phyloP scores from a whole-genome alignment of 306 rosid species.

The Hippophae gyantsensis region DNA sequence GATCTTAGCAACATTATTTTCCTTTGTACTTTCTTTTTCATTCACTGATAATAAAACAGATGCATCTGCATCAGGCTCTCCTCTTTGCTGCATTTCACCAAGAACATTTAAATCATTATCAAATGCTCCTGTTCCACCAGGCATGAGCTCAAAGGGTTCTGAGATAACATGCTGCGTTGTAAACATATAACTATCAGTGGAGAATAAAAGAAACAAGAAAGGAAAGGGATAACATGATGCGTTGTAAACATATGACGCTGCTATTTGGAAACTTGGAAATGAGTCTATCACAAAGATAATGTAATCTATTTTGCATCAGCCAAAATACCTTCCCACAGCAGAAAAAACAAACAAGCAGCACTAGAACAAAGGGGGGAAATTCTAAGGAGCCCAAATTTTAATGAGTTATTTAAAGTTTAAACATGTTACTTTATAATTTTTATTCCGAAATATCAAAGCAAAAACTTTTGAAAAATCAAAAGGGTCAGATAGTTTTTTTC shows the following conservation, averaged over 20 bases:
- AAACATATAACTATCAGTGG: conserved; percentile 24
- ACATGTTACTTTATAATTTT: too few species aligned
- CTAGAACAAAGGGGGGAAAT: too few species aligned
- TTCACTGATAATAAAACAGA: conserved; percentile 33
- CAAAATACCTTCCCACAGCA: too few species aligned
- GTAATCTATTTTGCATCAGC: too few species aligned
- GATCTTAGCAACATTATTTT: conserved; percentile 82
- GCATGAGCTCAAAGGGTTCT: conserved; percentile 85
- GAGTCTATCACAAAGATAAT: too few species aligned
- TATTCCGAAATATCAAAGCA: too few species aligned
- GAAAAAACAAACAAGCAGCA: too few species aligned
- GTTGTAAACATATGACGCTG: background rate
- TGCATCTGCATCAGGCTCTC: conserved; percentile 44
- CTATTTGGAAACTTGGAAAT: background rate
- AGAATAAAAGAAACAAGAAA: conserved; percentile 4
- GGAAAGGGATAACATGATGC: background rate
- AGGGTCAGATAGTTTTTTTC: too few species aligned
- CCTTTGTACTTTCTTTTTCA: conserved; percentile 69
- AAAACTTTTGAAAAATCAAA: too few species aligned
- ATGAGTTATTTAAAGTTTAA: too few species aligned
- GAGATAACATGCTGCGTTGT: conserved; percentile 67
- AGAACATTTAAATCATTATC: conserved; percentile 51
- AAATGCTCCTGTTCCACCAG: conserved; percentile 50
- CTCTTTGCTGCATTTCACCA: conserved; percentile 47
- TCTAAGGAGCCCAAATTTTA: too few species aligned